Conservation (phyloP, 768 basidiomycete species). For the Grammothele lineata region DNA sequence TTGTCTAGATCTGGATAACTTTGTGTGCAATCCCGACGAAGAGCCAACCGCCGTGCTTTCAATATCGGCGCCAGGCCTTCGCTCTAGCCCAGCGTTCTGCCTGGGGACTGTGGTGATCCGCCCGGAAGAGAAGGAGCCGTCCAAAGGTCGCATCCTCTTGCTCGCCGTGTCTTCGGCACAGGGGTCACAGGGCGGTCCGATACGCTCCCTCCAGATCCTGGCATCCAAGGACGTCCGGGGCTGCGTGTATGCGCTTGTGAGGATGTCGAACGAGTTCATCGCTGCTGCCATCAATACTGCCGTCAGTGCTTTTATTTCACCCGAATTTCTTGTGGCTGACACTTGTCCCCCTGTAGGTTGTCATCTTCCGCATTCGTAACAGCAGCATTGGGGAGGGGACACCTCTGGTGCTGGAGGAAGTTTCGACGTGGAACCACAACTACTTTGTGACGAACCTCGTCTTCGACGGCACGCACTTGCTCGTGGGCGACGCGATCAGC, state of each 20-base stretch:
- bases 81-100: slow-evolving; percentile 22
- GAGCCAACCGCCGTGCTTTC: slow-evolving; percentile 54
- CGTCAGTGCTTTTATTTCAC: slow-evolving; percentile 38
- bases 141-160: slow-evolving; percentile 57
- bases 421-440: slow-evolving; percentile 74
- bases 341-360: slow-evolving; percentile 15
- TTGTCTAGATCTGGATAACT: slow-evolving; percentile 42
- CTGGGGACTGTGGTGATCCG: slow-evolving; percentile 36
- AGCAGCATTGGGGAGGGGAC: slow-evolving; percentile 36
- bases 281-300: slow-evolving; percentile 74
- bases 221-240: slow-evolving; percentile 49
- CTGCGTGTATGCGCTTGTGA: slow-evolving; percentile 63
- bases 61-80: slow-evolving; percentile 5
- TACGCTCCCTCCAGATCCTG: slow-evolving; percentile 27
- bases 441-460: slow-evolving; percentile 72
- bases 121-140: slow-evolving; percentile 29
- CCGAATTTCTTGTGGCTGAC: not conserved
- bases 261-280: slow-evolving; percentile 40
- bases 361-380: slow-evolving; percentile 37
- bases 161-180: slow-evolving; percentile 36
- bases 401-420: slow-evolving; percentile 31
- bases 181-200: slow-evolving; percentile 18
- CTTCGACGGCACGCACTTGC: slow-evolving; percentile 46
- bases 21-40: slow-evolving; percentile 49
- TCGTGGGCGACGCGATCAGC: slow-evolving; percentile 78